Evolutionary conservation across 352 stramenopile genomes (phyloP), one percentile per base, ranked within the genome.

Genomic region (Phytophthora fragariae): DNA sequence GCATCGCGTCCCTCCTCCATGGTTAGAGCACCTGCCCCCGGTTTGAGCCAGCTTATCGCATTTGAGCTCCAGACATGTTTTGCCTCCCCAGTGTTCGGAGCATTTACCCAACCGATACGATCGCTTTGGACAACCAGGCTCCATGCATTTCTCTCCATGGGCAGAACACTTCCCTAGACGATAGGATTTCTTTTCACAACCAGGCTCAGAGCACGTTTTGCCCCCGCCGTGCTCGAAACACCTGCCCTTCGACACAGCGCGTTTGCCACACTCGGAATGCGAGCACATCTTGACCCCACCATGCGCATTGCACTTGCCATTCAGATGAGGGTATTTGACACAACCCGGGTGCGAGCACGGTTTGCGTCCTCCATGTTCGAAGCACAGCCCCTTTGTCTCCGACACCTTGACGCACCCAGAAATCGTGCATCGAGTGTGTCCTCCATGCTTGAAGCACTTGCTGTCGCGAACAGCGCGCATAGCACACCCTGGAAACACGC

Each of bases 401-500:
- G n/a, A 24, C 17, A n/a, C n/a, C 5, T 52, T 52, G 15, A 21
- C 5, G 44, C 44, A 52, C 15, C 44, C 44, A 24, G 14, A 5
- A 14, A 24, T n/a, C 14, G 44, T 24, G n/a, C 44, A 52, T 8
- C 44, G 5, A 44, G 9, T 44, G 3, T 21, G 14, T 1, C 44
- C 44, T n/a, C 44, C 44, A 21, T 52, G 44, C 44, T n/a, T 21
- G n/a, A 52, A n/a, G 44, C 44, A 52, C 44, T 52, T 52, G 44
- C n/a, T 5, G 17, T 21, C 12, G 0, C 15, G 7, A n/a, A 10
- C 44, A 52, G 17, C 44, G 17, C 17, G 44, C 37, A 46, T 50
- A 3, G 2, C 44, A 52, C 44, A 52, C 3, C 44, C 44, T n/a
- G 44, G 44, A 21, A 24, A 11, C 44, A 24, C 5, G 15, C 44